Conservation (phyloP, 2,329 filamentous ascomycete species). For the Pseudocercospora fuligena region DNA sequence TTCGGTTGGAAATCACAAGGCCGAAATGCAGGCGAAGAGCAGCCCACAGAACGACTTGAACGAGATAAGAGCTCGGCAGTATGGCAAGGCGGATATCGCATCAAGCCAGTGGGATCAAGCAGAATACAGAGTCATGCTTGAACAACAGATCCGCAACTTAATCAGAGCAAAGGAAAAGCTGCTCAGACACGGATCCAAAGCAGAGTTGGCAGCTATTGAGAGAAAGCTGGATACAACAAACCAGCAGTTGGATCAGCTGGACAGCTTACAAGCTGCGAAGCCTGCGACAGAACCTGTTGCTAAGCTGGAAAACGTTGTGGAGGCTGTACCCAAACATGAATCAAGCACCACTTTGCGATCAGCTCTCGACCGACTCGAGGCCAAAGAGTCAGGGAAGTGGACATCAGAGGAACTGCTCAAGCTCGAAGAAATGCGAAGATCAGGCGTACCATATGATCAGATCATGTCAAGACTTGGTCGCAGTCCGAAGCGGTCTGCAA, state of each 20-base stretch:
- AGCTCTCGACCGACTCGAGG: conserved; percentile 10
- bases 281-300: background rate
- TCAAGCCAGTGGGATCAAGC: conserved; percentile 33
- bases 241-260: conserved; percentile 21
- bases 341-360: background rate
- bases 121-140: conserved; percentile 28
- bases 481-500: conserved; percentile 32
- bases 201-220: conserved; percentile 29
- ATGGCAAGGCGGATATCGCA: conserved; percentile 26
- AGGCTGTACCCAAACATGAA: background rate
- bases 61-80: conserved; percentile 14
- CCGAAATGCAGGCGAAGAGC: conserved; percentile 10
- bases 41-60: background rate
- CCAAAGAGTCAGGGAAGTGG: conserved; percentile 5
- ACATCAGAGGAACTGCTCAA: conserved; percentile 6
- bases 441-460: background rate
- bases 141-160: conserved; percentile 25
- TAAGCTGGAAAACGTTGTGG: conserved; percentile 2
- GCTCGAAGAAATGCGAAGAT: conserved; percentile 13
- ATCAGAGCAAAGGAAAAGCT: conserved; percentile 24
- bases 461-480: conserved; percentile 12
- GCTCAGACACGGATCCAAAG: conserved; percentile 13
- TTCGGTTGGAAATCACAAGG: conserved; percentile 45
- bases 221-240: conserved; percentile 38
- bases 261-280: conserved; percentile 9